These are phyloP conservation scores for Bipolaris cookei DNA, from an alignment of 2,329 filamentous ascomycete genomes.

Conservation along the genomic window DNA sequence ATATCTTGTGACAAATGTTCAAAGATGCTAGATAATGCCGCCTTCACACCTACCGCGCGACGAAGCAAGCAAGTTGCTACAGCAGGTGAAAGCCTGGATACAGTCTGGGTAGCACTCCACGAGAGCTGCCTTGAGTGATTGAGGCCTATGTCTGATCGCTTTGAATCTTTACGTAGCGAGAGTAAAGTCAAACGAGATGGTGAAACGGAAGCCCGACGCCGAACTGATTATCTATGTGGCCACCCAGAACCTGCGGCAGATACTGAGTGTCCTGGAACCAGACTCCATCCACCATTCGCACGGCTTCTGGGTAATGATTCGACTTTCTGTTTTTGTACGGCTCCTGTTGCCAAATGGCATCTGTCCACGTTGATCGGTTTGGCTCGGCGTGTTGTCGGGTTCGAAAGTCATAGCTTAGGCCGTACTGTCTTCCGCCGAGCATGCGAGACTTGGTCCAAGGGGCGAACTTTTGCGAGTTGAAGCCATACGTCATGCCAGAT, in stretches of 20 bases:
- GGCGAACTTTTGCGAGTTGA: slow-evolving; percentile 22
- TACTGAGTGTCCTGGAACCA: slow-evolving; percentile 36
- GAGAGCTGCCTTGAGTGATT: slow-evolving; percentile 38
- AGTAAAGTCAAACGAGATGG: background rate
- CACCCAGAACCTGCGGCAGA: slow-evolving; percentile 14
- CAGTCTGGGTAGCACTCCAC: slow-evolving; percentile 47
- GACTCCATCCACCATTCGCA: slow-evolving; percentile 32
- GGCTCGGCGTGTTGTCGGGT: slow-evolving; percentile 41
- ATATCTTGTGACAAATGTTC: slow-evolving; percentile 43
- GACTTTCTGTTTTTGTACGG: slow-evolving; percentile 22
- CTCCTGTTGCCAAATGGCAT: slow-evolving; percentile 40
- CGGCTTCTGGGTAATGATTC: slow-evolving; percentile 33
- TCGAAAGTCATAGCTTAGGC: slow-evolving; percentile 46
- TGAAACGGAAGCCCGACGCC: background rate
- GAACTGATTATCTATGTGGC: slow-evolving; percentile 4
- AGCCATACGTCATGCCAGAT: slow-evolving; percentile 16
- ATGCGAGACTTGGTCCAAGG: slow-evolving; percentile 23
- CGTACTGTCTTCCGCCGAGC: slow-evolving; percentile 24
- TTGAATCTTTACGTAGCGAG: background rate
- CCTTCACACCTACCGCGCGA: slow-evolving; percentile 39
- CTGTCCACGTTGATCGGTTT: slow-evolving; percentile 40
- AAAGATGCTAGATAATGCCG: slow-evolving; percentile 36
- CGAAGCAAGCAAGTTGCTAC: slow-evolving; percentile 33
- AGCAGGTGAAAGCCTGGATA: slow-evolving; percentile 26
- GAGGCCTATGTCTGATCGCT: background rate